Evolutionary conservation across 1,284 basidiomycete species (phyloP).

Genomic region (Moesziomyces antarcticus): DNA sequence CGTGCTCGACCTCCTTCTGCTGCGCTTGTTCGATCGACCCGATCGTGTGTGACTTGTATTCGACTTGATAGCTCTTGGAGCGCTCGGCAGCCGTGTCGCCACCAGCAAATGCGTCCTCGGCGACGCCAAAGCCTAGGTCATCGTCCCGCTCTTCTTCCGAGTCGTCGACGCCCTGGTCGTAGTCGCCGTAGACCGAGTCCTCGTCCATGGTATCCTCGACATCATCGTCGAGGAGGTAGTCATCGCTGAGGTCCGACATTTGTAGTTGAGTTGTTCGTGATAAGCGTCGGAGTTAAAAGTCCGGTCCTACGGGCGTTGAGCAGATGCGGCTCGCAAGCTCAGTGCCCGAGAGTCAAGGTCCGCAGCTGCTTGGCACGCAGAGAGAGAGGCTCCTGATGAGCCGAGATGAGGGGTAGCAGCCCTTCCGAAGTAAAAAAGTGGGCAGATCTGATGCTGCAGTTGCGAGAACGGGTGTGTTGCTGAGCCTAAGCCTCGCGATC

Average conservation of each 20-base stretch:
- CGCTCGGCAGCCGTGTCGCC: constrained; percentile 44
- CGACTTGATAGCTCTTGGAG: constrained; percentile 61
- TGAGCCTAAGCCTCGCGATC: no score
- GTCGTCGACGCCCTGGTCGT: constrained; percentile 32
- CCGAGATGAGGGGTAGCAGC: no score
- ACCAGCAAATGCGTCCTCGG: constrained; percentile 48
- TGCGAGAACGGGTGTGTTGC: no score
- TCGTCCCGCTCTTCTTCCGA: constrained; percentile 43
- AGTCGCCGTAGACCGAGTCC: constrained; percentile 53
- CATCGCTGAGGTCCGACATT: constrained; percentile 55
- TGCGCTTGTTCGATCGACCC: constrained; percentile 55
- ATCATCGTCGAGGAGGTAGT: constrained; percentile 45
- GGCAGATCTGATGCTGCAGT: no score
- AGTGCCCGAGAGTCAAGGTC: no score
- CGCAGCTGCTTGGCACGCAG: no score
- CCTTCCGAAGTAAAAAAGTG: no score
- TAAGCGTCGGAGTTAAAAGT: no score
- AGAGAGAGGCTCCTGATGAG: no score
- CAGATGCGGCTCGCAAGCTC: no score
- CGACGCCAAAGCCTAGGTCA: constrained; percentile 44
- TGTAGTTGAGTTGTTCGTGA: neutral
- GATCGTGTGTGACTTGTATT: constrained; percentile 56
- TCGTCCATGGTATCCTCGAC: constrained; percentile 65
- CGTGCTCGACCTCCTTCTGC: constrained; percentile 62
- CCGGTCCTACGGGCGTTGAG: no score